Conservation (phyloP, 2,329 filamentous ascomycete genomes). For the Curvularia sp. region DNA sequence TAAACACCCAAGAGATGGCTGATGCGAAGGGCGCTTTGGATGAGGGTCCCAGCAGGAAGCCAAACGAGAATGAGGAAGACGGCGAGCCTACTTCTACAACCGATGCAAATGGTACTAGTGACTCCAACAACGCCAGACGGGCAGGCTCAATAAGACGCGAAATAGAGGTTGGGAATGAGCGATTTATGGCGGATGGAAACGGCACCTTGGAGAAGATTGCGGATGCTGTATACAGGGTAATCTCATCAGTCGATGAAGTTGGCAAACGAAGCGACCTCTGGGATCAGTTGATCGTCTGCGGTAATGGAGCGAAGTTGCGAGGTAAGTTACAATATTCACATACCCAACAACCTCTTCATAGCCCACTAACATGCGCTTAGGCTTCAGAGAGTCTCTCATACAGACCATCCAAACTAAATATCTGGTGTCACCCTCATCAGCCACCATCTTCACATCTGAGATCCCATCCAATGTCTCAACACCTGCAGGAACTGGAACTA, state of each 20-base stretch:
- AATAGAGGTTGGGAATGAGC: slow-evolving; percentile 78
- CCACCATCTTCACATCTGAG: slow-evolving; percentile 96
- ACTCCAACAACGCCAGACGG: slow-evolving; percentile 24
- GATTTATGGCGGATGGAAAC: slow-evolving; percentile 69
- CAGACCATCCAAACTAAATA: slow-evolving; percentile 81
- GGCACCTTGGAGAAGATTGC: slow-evolving; percentile 83
- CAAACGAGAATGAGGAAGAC: slow-evolving; percentile 44
- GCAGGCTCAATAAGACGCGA: slow-evolving; percentile 59
- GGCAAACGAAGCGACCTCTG: slow-evolving; percentile 86
- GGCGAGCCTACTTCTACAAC: slow-evolving; percentile 33
- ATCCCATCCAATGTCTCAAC: slow-evolving; percentile 93
- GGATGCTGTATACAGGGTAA: slow-evolving; percentile 80
- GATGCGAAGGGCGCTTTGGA: slow-evolving; percentile 62
- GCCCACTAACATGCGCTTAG: slow-evolving; percentile 53
- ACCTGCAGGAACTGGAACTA: slow-evolving; percentile 85
- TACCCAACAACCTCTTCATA: background rate
- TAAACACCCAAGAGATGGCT: slow-evolving; percentile 55
- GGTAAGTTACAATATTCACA: slow-evolving; percentile 52
- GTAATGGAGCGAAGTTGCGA: slow-evolving; percentile 76
- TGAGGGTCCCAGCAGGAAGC: slow-evolving; percentile 53
- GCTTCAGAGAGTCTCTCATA: slow-evolving; percentile 88
- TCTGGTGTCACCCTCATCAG: slow-evolving; percentile 87
- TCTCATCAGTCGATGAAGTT: slow-evolving; percentile 83
- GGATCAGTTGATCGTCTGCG: slow-evolving; percentile 91
- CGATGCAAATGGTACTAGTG: slow-evolving; percentile 40